These are phyloP conservation scores for Aethionema arabicum DNA, from an alignment of 345 rosid species.

Conservation along the genomic window DNA sequence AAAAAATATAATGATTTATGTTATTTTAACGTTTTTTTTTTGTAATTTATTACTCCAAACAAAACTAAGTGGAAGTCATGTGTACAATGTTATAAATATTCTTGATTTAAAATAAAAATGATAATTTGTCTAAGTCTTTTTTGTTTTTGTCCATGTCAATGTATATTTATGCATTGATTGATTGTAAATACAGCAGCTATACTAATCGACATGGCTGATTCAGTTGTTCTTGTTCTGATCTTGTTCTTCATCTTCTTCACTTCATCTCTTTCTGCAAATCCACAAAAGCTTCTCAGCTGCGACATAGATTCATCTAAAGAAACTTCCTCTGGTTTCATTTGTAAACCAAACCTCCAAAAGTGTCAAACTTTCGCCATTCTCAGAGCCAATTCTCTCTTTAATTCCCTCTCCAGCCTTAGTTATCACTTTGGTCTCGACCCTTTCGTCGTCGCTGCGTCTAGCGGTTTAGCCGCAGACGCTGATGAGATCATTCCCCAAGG, in stretches of 20 bases:
- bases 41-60: neutral
- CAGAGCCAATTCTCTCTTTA: conserved; percentile 49
- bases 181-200: neutral
- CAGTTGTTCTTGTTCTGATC: conserved; percentile 32
- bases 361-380: conserved; percentile 61
- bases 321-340: conserved; percentile 46
- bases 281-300: conserved; percentile 53
- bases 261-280: conserved; percentile 38
- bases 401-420: conserved; percentile 60
- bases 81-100: conserved; percentile 4
- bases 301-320: conserved; percentile 44
- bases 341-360: conserved; percentile 39
- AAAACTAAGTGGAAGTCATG: conserved; percentile 17
- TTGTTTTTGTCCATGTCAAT: too few species aligned
- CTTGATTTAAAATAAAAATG: too few species aligned
- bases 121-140: conserved; percentile 7
- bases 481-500: conserved; percentile 50
- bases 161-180: conserved; percentile 8
- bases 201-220: conserved; percentile 43
- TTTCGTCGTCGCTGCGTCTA: conserved; percentile 43
- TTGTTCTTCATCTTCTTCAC: conserved; percentile 42
- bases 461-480: conserved; percentile 50
- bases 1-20: neutral
- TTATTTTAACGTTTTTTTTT: neutral
- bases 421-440: conserved; percentile 52